Conservation (phyloP, 495 filamentous ascomycete species). For the Trichocladium antarcticum region DNA sequence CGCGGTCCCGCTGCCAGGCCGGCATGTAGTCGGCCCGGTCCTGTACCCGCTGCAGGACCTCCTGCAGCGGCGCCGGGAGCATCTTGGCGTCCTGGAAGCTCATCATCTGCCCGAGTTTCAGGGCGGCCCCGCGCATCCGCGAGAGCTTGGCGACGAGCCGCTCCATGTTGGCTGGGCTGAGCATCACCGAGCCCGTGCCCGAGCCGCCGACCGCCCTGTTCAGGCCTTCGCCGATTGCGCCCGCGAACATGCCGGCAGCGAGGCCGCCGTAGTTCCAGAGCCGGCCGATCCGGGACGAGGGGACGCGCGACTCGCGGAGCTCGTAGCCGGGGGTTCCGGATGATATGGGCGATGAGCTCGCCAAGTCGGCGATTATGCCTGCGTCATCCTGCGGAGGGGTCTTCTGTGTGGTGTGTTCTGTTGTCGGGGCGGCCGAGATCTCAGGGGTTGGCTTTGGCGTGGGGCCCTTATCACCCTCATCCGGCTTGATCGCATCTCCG, state of each 20-base stretch:
- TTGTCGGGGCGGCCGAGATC: not conserved
- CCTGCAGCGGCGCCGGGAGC: slow-evolving; percentile 71
- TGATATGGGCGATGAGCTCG: not conserved
- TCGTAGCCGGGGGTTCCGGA: slow-evolving; percentile 40
- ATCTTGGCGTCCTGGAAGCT: slow-evolving; percentile 97
- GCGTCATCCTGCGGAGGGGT: slow-evolving; percentile 8
- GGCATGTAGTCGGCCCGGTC: slow-evolving; percentile 99
- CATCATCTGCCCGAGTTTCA: slow-evolving; percentile 97
- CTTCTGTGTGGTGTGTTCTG: not conserved
- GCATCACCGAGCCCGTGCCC: slow-evolving; percentile 62
- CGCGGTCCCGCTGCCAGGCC: slow-evolving; percentile 74
- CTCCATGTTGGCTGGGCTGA: slow-evolving; percentile 83
- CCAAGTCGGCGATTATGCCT: slow-evolving; percentile 10
- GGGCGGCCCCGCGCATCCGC: slow-evolving; percentile 90
- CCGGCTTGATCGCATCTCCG: not conserved
- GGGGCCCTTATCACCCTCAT: not conserved
- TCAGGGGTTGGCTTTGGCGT: not conserved
- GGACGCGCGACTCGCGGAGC: slow-evolving; percentile 81
- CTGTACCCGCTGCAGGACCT: slow-evolving; percentile 86
- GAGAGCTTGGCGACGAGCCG: slow-evolving; percentile 84
- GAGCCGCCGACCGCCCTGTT: slow-evolving; percentile 53
- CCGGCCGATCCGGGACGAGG: slow-evolving; percentile 72
- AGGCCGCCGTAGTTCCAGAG: slow-evolving; percentile 92
- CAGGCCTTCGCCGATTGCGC: slow-evolving; percentile 75
- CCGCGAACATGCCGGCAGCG: slow-evolving; percentile 89